Conservation (phyloP, 257 asterid genomes). For the Capsicum pubescens region DNA sequence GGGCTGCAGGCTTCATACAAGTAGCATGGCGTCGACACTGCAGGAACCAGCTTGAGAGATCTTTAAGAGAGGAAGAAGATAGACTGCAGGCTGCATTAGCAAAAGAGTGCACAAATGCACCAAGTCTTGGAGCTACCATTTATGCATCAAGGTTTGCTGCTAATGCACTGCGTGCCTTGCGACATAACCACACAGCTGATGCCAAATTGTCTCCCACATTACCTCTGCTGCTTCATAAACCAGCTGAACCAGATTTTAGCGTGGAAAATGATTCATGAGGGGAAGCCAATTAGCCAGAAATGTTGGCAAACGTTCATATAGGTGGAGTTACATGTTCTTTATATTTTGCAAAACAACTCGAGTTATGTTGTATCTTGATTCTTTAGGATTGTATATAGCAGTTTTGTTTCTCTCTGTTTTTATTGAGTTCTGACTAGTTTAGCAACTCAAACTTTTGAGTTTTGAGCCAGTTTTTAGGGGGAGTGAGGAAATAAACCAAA, state of each 20-base stretch:
- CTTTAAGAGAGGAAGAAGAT: constrained; percentile 52
- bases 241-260: constrained; percentile 66
- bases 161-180: constrained; percentile 41
- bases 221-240: constrained; percentile 64
- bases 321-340: neutral
- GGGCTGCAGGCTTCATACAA: constrained; percentile 75
- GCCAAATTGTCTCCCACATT: constrained; percentile 44
- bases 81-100: constrained; percentile 40
- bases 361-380: neutral
- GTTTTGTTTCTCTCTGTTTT: neutral
- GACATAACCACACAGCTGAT: neutral
- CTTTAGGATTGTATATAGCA: neutral
- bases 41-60: constrained; percentile 55
- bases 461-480: neutral
- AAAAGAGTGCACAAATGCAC: constrained; percentile 35
- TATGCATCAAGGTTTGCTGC: constrained; percentile 65
- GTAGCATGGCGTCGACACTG: constrained; percentile 66
- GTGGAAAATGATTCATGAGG: constrained; percentile 24
- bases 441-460: neutral
- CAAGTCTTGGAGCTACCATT: constrained; percentile 54
- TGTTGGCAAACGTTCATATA: neutral
- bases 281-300: neutral
- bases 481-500: neutral
- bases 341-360: neutral
- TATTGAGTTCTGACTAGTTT: neutral